Conservation (phyloP, 345 rosid genomes). For the Arabidopsis suecica region DNA sequence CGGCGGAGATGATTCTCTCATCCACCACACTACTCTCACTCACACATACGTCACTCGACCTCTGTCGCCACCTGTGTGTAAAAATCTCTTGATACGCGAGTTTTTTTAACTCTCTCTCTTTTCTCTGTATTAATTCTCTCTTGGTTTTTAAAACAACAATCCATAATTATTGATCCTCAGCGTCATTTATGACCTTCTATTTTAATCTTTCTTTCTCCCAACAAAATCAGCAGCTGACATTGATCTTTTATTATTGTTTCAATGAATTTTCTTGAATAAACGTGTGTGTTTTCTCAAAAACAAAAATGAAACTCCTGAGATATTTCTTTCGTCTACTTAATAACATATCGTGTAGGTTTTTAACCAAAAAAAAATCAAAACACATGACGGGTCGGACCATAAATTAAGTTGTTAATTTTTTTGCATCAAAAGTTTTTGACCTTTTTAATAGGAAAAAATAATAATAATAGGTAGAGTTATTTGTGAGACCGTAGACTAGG, state of each 20-base stretch:
- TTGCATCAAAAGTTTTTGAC: too few species aligned
- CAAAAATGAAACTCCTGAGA: not conserved
- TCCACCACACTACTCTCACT: slow-evolving; percentile 2
- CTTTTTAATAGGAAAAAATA: not conserved
- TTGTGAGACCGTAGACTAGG: slow-evolving; percentile 21
- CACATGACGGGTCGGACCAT: not conserved
- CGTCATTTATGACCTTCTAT: slow-evolving; percentile 29
- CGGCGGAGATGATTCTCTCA: slow-evolving; percentile 44
- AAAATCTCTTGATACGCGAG: slow-evolving; percentile 13
- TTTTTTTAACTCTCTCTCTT: slow-evolving; percentile 1
- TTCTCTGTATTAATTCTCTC: not conserved
- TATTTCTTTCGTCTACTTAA: slow-evolving; percentile 12
- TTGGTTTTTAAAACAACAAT: slow-evolving; percentile 8
- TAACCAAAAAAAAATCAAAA: not conserved
- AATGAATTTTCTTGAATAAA: not conserved
- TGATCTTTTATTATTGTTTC: slow-evolving; percentile 4
- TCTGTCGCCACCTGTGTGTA: slow-evolving; percentile 13
- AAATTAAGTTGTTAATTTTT: not conserved
- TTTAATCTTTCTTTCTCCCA: not conserved
- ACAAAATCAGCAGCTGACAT: slow-evolving; percentile 25
- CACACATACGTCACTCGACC: slow-evolving; percentile 30
- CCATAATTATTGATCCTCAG: slow-evolving; percentile 29
- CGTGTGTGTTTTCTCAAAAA: not conserved
- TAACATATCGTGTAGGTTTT: slow-evolving; percentile 2
- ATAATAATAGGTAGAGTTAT: slow-evolving; percentile 8